Evolutionary conservation across 331 rosid species (phyloP), one percentile per base, ranked within the genome.

Genomic region (Saraca asoca): DNA sequence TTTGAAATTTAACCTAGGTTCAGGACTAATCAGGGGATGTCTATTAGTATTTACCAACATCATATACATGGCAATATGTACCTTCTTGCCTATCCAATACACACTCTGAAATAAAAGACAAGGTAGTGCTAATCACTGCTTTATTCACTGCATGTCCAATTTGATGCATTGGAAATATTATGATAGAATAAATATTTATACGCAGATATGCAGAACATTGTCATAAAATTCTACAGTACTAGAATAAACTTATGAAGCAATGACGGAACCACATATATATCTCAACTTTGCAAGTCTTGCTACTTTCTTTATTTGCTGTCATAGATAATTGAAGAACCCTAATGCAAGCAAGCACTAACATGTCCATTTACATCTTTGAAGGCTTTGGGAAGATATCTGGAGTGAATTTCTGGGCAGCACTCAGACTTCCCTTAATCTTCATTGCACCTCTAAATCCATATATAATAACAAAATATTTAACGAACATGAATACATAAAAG

Each of bases 371-470:
- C 90, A 94, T 54, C 91, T 90, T 94, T 9, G 97, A 77, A 79
- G 96, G 94, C 85, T 84, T 94, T 12, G 99, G 99, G 83, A 90
- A 94, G 69, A 94, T 84, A 65, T 90, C 95, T 0, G 97, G 99
- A 14, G 95, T 86, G 64, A 94, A 94, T 77, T 86, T 94, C 81
- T 83, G 83, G 17, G 99, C 99, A 4, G 99, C 97, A 48, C 85
- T 79, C 61, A 90, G 70, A 54, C 95, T 94, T 15, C 99, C 99
- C 85, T 94, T 90, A 64, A 90, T 63, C 85, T 90, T 88, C 89
- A 94, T 77, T 0, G 82, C 83, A 42, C 97, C 99, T 79, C 97
- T 90, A 81, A 42, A 78, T 43, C 43, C 83, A 76, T 57, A 12
- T 37, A 29, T 18, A 24, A 57, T 41, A 69, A 13, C 42, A 69